Evolutionary conservation across 495 filamentous ascomycete species (phyloP).

Genomic region (Chaetomium tenue): DNA sequence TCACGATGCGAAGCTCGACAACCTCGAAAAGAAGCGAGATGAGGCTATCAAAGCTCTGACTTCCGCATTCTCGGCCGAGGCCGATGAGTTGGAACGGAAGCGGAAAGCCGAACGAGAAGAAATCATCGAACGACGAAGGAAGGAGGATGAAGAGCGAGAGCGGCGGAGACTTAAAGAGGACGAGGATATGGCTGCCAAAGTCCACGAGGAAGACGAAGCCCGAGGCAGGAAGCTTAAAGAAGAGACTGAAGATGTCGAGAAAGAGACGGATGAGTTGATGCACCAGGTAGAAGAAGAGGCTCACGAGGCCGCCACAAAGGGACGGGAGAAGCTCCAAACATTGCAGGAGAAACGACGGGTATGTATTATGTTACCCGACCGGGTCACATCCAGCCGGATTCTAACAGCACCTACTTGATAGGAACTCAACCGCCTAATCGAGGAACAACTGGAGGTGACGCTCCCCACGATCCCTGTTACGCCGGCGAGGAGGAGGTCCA

Average conservation of each 20-base stretch:
- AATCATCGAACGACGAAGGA: constrained; percentile 30
- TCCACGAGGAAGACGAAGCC: constrained; percentile 30
- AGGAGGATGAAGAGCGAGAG: constrained; percentile 39
- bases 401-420: constrained; percentile 24
- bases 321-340: constrained; percentile 27
- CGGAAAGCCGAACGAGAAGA: constrained; percentile 29
- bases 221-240: constrained; percentile 24
- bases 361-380: constrained; percentile 3
- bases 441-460: constrained; percentile 35
- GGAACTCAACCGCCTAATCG: constrained; percentile 41
- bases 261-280: constrained; percentile 34
- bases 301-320: constrained; percentile 27
- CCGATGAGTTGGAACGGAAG: constrained; percentile 23
- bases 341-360: constrained; percentile 39
- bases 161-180: constrained; percentile 35
- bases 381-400: background rate
- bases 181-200: constrained; percentile 25
- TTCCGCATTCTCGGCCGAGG: constrained; percentile 28
- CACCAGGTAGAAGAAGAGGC: constrained; percentile 34
- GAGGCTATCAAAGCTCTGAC: constrained; percentile 29
- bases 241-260: constrained; percentile 31
- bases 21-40: constrained; percentile 34
- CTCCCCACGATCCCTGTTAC: constrained; percentile 17
- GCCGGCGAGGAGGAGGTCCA: constrained; percentile 19
- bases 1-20: constrained; percentile 35